Conservation (phyloP, 2,329 filamentous ascomycete genomes). For the Alternaria longipes region DNA sequence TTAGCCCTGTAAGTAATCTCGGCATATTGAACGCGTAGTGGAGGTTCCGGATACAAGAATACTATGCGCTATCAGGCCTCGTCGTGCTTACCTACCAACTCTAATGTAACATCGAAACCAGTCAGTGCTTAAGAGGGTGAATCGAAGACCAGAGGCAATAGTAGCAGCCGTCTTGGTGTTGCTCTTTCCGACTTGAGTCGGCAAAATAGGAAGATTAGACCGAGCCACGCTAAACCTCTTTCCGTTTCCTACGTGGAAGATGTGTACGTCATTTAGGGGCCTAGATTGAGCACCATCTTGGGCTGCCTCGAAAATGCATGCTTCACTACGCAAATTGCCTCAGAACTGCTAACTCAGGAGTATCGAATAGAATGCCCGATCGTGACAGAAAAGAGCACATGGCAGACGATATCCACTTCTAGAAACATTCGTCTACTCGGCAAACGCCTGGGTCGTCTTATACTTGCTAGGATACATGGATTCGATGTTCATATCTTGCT, state of each 20-base stretch:
- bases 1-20: constrained; percentile 9
- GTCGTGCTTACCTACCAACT: too few species aligned
- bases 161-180: not conserved
- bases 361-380: not conserved
- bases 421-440: not conserved
- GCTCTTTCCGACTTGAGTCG: not conserved
- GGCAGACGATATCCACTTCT: not conserved
- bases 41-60: not conserved
- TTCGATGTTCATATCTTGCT: not conserved
- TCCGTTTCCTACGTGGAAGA: not conserved
- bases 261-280: not conserved
- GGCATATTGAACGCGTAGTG: constrained; percentile 4
- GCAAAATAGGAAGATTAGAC: not conserved
- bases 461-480: not conserved
- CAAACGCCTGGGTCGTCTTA: not conserved
- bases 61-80: not conserved
- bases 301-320: not conserved
- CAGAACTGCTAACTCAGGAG: not conserved
- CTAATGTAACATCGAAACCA: not conserved
- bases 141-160: not conserved
- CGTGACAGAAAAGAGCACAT: not conserved
- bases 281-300: not conserved
- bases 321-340: not conserved
- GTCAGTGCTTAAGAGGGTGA: not conserved
- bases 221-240: not conserved